These are phyloP conservation scores for Coelastrella sp. DNA, from an alignment of 139 green algal genomes.

Conservation along the genomic window DNA sequence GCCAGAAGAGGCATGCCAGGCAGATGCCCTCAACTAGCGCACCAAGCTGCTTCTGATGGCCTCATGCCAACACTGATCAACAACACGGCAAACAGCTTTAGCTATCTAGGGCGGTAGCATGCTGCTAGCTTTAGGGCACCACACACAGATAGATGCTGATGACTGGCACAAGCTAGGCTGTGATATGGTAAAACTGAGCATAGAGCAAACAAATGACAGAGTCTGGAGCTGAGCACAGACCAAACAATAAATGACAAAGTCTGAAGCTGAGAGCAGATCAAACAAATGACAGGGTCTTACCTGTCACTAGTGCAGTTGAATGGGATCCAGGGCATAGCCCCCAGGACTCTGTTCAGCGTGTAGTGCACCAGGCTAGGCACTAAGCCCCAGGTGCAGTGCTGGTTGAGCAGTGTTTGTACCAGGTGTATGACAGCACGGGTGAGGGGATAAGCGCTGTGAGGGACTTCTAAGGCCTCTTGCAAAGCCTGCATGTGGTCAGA, in stretches of 20 bases:
- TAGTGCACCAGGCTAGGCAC: slow-evolving; percentile 56
- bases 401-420: slow-evolving; percentile 53
- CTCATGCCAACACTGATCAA: no score
- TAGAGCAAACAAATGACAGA: not conserved
- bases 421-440: slow-evolving; percentile 61
- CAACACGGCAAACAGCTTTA: no score
- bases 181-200: no score
- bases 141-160: no score
- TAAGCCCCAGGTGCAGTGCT: slow-evolving; percentile 13
- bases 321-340: slow-evolving; percentile 42
- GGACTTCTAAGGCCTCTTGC: slow-evolving; percentile 51
- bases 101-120: no score
- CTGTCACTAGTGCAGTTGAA: slow-evolving; percentile 36
- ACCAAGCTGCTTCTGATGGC: no score
- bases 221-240: not conserved
- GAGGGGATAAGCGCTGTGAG: slow-evolving; percentile 59
- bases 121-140: no score
- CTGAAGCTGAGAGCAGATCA: not conserved
- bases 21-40: no score
- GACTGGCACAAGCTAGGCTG: no score
- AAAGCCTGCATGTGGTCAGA: slow-evolving; percentile 41
- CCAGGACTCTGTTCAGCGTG: slow-evolving; percentile 51
- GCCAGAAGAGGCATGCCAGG: no score
- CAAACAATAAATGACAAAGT: no score
- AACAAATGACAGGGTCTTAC: not conserved